Conservation (phyloP, 1,284 basidiomycete species). For the Ceratobasidium sp. region DNA sequence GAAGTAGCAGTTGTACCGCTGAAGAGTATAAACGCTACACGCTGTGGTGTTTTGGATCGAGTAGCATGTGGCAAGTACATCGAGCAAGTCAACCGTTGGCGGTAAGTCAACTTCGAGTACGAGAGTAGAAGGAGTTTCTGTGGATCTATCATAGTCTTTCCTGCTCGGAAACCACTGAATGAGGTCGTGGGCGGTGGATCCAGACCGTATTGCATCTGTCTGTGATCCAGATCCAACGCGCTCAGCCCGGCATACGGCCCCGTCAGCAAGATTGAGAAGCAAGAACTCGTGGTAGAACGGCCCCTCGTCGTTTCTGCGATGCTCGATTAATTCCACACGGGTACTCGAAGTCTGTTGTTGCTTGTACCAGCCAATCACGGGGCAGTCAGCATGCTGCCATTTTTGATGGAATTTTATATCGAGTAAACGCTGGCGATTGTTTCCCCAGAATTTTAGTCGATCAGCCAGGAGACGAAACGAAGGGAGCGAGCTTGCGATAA, state of each 20-base stretch:
- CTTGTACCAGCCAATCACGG: no score
- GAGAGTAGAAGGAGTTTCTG: no score
- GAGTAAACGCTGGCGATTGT: no score
- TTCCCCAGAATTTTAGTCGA: no score
- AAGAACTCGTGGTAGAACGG: slow-evolving; percentile 7
- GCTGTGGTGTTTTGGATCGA: background rate
- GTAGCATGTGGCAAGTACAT: background rate
- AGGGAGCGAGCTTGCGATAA: no score
- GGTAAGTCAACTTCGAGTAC: no score
- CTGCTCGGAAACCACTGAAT: background rate
- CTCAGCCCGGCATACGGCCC: background rate
- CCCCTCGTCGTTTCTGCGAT: background rate
- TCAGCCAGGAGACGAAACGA: no score
- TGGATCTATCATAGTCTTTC: background rate
- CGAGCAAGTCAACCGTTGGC: background rate
- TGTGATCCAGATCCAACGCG: background rate
- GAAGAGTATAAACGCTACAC: background rate
- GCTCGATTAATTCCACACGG: background rate
- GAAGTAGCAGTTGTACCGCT: slow-evolving; percentile 8
- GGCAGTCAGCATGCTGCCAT: no score
- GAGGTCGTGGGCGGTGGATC: background rate
- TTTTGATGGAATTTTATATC: no score
- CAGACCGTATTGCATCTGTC: background rate
- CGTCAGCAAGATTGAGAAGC: background rate
- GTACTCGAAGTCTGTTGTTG: no score